Conservation (phyloP, 2,329 filamentous ascomycete species). For the Colletotrichum zoysiae region DNA sequence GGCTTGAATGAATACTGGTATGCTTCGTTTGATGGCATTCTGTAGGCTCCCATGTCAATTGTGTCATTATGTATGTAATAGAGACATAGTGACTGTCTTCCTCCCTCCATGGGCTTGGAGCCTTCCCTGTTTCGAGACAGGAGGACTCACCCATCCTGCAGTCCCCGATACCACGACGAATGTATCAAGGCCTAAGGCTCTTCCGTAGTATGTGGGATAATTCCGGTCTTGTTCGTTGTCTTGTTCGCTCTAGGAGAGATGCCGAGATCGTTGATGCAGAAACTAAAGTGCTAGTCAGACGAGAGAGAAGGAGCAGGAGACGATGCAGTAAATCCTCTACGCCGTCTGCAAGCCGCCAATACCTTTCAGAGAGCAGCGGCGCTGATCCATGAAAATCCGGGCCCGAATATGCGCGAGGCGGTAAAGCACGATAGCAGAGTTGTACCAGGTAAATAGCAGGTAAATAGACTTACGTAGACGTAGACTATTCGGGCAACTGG, state of each 20-base stretch:
- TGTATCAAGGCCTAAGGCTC: neutral
- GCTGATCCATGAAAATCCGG: neutral
- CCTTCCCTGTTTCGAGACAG: neutral
- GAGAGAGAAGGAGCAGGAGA: neutral
- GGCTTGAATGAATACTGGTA: neutral
- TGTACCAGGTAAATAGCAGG: neutral
- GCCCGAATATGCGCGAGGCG: neutral
- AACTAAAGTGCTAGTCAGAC: neutral
- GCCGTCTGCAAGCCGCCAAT: neutral
- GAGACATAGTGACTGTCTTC: neutral
- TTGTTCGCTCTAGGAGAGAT: neutral
- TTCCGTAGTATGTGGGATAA: neutral
- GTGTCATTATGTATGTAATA: neutral
- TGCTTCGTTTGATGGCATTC: neutral
- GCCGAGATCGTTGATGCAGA: neutral
- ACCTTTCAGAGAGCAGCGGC: neutral
- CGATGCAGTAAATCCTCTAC: neutral
- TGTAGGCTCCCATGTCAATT: neutral
- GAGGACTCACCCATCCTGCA: neutral
- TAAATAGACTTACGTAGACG: neutral
- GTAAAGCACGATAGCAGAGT: neutral
- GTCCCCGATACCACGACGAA: neutral
- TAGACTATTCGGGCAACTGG: neutral
- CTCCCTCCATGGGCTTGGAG: neutral
- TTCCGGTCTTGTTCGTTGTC: neutral